Evolutionary conservation across 1,139 yeast genomes (phyloP), one percentile per base, ranked within the genome.

Genomic region (Eremothecium cymbalariae): DNA sequence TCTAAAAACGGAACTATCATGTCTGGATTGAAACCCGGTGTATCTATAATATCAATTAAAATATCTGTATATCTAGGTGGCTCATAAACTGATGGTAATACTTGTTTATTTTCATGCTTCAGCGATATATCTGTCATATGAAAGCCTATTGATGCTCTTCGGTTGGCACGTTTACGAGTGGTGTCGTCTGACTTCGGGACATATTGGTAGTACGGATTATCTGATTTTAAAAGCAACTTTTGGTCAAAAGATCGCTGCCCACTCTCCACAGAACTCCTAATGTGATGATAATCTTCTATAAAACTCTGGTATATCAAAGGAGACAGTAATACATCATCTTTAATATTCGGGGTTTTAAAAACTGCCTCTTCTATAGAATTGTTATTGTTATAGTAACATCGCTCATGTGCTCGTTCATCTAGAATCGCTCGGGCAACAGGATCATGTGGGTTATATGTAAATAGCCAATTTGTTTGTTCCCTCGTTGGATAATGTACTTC

Each of bases 1-100:
- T 81, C 90, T 23, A 81, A 55, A 46, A 80, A 81, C 1, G 93
- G 93, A 6, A 81, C 81, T 19, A 76, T 70, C 48, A 70, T 72
- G 31, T 70, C 72, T 2, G 79, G 72, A 33, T 74, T 71, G 51
- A 75, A 78, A 2, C 79, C 74, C 0, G 86, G 85, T 0, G 88
- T 77, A 48, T 81, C 93, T 2, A 80, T 72, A 25, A 80, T 59
- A 48, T 81, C 93, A 4, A 78, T 63, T 22, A 75, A 54, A 6
- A 79, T 70, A 0, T 86, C 83, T 0, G 80, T 63, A 8, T 72
- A 60, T 3, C 57, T 55, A 0, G 81, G 80, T 1, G 65, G 63
- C 1, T 47, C 39, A 38, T 66, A 59, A 20, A 59, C 62, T 1
- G 37, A 37, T 0, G 57, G 52, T 4, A 46, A 19, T 4, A 27